Conservation (phyloP, 331 rosid genomes). For the Quercus lobata region DNA sequence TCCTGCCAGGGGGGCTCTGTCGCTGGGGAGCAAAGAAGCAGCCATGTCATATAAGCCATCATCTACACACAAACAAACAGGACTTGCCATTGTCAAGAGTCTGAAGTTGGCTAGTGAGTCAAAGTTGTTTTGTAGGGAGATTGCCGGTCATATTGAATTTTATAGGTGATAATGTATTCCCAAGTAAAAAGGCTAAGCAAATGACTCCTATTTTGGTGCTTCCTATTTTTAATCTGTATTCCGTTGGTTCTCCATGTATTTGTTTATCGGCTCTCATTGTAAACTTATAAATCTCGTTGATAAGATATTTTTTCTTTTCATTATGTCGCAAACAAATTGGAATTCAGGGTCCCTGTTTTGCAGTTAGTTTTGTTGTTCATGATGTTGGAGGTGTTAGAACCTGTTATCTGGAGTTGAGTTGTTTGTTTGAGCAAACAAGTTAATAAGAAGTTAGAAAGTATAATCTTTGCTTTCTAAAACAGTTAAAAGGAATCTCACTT, state of each 20-base stretch:
- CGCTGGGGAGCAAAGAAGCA: conserved; percentile 55
- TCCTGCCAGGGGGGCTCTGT: conserved; percentile 77
- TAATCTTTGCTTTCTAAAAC: not conserved
- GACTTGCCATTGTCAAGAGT: conserved; percentile 70
- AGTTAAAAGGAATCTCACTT: not conserved
- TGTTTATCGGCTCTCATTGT: not conserved
- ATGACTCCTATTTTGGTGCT: conserved; percentile 13
- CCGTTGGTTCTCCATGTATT: conserved; percentile 5
- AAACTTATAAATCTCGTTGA: not conserved
- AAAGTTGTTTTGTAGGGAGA: conserved; percentile 72
- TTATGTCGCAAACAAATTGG: not conserved
- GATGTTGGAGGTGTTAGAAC: not conserved
- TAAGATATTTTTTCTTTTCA: not conserved
- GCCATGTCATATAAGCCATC: conserved; percentile 51
- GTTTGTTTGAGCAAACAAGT: not conserved
- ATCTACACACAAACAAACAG: conserved; percentile 74
- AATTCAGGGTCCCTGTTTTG: not conserved
- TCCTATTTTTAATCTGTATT: conserved; percentile 7
- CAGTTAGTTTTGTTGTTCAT: not conserved
- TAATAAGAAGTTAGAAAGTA: too few species aligned
- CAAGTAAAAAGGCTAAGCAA: conserved; percentile 10
- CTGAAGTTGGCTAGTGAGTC: conserved; percentile 65
- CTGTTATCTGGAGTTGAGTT: not conserved
- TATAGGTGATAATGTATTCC: conserved; percentile 28
- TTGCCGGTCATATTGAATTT: conserved; percentile 80